Evolutionary conservation across 208 protist genomes (phyloP), one percentile per base, ranked within the genome.

Genomic region (Wallacemonas sp.): DNA sequence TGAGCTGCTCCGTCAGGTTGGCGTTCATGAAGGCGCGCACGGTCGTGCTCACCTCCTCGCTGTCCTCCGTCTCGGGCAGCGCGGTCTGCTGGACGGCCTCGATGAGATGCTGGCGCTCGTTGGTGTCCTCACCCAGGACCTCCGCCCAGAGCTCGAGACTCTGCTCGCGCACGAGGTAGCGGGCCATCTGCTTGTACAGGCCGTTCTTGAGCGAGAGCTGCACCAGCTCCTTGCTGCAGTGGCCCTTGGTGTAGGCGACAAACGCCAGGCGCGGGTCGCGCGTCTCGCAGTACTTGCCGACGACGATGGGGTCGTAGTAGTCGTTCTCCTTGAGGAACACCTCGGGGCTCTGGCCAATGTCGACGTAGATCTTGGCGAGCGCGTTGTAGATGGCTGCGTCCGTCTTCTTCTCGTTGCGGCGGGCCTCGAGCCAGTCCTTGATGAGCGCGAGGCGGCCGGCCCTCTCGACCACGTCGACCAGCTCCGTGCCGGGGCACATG

Each of bases 331-430:
- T 54, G 6, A 99, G 90, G 85, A 99, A 99, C 34, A 97, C 66
- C 76, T 99, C 98, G 34, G 98, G 81, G 61, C 87, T 94, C 57
- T 98, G 89, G 74, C 98, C 98, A 47, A 85, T 85, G 76, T 99
- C 98, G n/a, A 99, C 97, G 87, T 99, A 99, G 64, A 99, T 98
- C 90, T 99, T 99, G 24, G 97, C 98, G 2, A 99, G 80, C 2
- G 98, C 99, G 71, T 99, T 99, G 91, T 99, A 98, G 6, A 99
- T 83, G 33, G 93, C 87, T 1, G 85, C 56, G 61, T 99, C 99
- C 65, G 94, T 95, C 74, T 91, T 97, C 63, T 98, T 98, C 73
- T 99, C 97, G 34, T 81, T 84, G 47, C 96, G 71, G 67, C 97
- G 94, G 26, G 83, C 83, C 85, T 99, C 98, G 43, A 99, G 94